A percentile compares a stretch with the other conserved stretches of the same genome.
Evolutionary conservation across 2,329 filamentous ascomycete species (phyloP).

Genomic region (Aspergillus texensis): DNA sequence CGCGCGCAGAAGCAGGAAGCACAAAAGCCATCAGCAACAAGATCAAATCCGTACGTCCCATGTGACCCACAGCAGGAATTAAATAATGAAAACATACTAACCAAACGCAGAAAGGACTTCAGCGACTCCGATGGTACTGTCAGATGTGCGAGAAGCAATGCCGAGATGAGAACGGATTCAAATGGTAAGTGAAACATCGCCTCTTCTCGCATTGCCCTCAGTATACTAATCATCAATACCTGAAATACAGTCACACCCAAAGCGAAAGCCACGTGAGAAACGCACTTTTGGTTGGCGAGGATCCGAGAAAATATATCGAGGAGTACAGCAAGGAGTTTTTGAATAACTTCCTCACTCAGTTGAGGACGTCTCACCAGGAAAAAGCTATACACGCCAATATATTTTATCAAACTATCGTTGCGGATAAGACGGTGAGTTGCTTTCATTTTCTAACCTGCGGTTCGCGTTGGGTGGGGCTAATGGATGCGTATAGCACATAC

Average conservation of each 20-base stretch:
- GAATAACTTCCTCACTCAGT: slow-evolving; percentile 73
- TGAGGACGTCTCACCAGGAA: slow-evolving; percentile 84
- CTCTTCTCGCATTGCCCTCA: too few species aligned
- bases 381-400: slow-evolving; percentile 87
- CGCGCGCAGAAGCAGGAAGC: slow-evolving; percentile 86
- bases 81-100: slow-evolving; percentile 11
- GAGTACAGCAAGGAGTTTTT: slow-evolving; percentile 81
- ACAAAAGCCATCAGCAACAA: slow-evolving; percentile 91
- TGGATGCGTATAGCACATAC: slow-evolving; percentile 62
- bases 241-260: slow-evolving; percentile 66
- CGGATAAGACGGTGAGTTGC: slow-evolving; percentile 64
- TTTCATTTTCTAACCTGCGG: neutral
- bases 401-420: slow-evolving; percentile 94
- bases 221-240: neutral
- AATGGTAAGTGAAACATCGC: slow-evolving; percentile 48
- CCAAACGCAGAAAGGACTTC: slow-evolving; percentile 50
- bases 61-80: neutral
- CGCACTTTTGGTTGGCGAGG: slow-evolving; percentile 84
- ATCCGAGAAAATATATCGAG: slow-evolving; percentile 80
- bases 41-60: slow-evolving; percentile 73
- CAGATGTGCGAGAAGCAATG: slow-evolving; percentile 76
- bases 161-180: slow-evolving; percentile 88
- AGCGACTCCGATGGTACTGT: slow-evolving; percentile 90
- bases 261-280: slow-evolving; percentile 86
- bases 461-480: neutral